Evolutionary conservation across 139 green algal species (phyloP).

Genomic region (Eudorina sp.): DNA sequence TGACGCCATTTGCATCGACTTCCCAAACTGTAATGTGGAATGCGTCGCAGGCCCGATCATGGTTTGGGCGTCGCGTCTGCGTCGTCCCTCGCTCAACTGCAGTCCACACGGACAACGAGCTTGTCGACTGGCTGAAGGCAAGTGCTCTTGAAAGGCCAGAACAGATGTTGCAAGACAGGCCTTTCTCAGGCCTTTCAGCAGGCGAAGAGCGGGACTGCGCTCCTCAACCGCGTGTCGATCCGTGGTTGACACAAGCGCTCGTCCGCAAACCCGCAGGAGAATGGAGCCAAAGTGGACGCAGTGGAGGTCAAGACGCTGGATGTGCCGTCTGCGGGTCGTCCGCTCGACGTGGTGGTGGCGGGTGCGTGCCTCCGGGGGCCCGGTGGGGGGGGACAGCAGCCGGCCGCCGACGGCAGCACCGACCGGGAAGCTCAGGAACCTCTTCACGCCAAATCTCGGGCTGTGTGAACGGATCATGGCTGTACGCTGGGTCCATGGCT

Average conservation of each 20-base stretch:
- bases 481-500: too few species aligned
- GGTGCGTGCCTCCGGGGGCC: not conserved
- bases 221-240: not conserved
- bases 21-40: not conserved
- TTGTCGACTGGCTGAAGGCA: constrained; percentile 36
- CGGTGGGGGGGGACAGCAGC: too few species aligned
- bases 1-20: not conserved
- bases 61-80: not conserved
- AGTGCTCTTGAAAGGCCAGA: not conserved
- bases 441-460: too few species aligned
- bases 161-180: too few species aligned
- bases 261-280: constrained; percentile 11
- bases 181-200: too few species aligned
- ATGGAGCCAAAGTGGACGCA: not conserved
- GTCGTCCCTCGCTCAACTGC: not conserved
- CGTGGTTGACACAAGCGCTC: not conserved
- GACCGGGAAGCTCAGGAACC: too few species aligned
- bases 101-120: constrained; percentile 30
- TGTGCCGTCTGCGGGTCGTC: constrained; percentile 12
- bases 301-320: constrained; percentile 40
- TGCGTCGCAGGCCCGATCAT: not conserved
- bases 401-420: too few species aligned
- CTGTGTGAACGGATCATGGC: too few species aligned
- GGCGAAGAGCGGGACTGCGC: not conserved
- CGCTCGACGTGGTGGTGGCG: constrained; percentile 47